Conservation (phyloP, 202 grass and related monocot genomes). For the Carex sylvatica region DNA sequence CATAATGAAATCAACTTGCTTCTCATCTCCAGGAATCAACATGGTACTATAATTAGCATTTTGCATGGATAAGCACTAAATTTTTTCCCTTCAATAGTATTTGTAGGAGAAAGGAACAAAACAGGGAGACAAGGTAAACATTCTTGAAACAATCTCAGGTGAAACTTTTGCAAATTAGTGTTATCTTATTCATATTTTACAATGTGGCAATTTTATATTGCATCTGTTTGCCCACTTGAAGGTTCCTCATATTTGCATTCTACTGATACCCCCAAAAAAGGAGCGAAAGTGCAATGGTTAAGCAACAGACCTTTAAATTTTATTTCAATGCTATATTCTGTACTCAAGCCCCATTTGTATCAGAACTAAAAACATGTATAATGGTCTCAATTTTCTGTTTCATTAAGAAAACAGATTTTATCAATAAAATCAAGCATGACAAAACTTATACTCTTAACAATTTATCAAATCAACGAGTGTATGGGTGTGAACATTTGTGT, state of each 20-base stretch:
- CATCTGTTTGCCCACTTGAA: background rate
- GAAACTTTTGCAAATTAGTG: background rate
- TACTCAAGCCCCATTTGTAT: background rate
- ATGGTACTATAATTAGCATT: background rate
- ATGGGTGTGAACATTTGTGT: background rate
- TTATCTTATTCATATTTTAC: background rate
- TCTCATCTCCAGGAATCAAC: background rate
- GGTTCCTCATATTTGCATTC: too few species aligned
- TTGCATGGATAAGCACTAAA: background rate
- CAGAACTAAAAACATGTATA: background rate
- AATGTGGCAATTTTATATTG: background rate
- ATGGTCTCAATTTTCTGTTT: background rate
- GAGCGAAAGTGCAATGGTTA: too few species aligned
- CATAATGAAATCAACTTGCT: too few species aligned
- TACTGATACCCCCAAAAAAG: too few species aligned
- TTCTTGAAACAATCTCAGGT: background rate
- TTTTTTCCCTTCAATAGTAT: background rate
- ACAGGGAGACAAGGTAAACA: background rate
- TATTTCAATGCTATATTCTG: too few species aligned
- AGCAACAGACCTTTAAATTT: too few species aligned
- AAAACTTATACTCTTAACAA: background rate
- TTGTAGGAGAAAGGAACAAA: background rate
- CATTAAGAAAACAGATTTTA: too few species aligned
- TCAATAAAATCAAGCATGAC: background rate
- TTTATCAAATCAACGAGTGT: background rate